These are phyloP conservation scores for Tetrapisispora phaffii DNA, from an alignment of 805 yeast species.

Conservation along the genomic window DNA sequence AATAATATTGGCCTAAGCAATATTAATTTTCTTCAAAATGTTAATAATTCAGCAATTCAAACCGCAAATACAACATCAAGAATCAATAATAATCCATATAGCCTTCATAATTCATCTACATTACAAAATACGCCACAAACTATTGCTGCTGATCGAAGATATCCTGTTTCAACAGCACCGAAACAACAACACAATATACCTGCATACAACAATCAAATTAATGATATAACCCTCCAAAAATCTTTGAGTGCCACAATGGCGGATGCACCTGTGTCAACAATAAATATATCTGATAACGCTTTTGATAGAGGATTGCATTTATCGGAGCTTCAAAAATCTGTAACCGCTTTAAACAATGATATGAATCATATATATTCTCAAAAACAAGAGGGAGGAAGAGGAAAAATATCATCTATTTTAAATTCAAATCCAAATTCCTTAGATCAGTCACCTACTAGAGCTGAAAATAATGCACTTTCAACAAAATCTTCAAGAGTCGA, in stretches of 20 bases:
- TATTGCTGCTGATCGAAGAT: neutral
- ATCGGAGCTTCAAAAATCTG: neutral
- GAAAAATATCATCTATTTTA: slow-evolving; percentile 7
- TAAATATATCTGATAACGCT: neutral
- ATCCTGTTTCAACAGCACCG: neutral
- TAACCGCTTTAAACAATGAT: neutral
- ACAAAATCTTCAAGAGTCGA: neutral
- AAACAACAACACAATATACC: neutral
- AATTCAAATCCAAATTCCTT: slow-evolving; percentile 5
- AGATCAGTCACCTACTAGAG: neutral
- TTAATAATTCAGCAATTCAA: neutral
- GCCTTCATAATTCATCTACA: neutral
- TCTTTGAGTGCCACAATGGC: neutral
- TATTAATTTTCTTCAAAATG: neutral
- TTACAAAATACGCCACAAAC: neutral
- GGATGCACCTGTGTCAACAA: neutral
- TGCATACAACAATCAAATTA: neutral
- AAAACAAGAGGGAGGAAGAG: slow-evolving; percentile 4
- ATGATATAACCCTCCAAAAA: neutral
- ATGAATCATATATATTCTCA: neutral
- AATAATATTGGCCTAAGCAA: neutral
- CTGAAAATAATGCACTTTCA: neutral
- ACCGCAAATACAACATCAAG: neutral
- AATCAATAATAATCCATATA: slow-evolving; percentile 1
- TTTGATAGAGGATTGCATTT: no score